These are phyloP conservation scores for Aspergillaceae sp. DNA, from an alignment of 2,329 filamentous ascomycete species.

Conservation along the genomic window DNA sequence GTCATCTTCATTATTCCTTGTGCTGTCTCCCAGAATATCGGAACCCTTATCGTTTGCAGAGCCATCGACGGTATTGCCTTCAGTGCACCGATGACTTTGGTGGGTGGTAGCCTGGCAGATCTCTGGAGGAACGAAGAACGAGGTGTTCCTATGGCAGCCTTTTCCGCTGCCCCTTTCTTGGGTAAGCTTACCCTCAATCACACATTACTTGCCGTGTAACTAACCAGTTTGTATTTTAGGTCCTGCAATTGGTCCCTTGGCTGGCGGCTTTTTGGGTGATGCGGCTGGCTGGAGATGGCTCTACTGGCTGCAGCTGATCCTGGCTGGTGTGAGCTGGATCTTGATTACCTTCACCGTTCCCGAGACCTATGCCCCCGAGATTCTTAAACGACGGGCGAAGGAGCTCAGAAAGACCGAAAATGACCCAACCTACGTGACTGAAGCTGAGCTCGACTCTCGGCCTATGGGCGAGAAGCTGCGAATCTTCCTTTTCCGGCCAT, in stretches of 20 bases:
- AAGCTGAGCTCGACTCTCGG: slow-evolving; percentile 67
- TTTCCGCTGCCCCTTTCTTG: slow-evolving; percentile 66
- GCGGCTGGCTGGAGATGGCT: slow-evolving; percentile 70
- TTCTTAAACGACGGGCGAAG: slow-evolving; percentile 61
- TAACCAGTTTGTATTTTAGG: slow-evolving; percentile 43
- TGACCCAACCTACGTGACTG: slow-evolving; percentile 61
- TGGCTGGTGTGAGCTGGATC: slow-evolving; percentile 60
- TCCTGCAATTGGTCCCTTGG: slow-evolving; percentile 66
- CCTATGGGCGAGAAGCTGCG: slow-evolving; percentile 59
- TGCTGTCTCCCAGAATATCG: slow-evolving; percentile 66
- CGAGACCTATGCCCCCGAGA: slow-evolving; percentile 76
- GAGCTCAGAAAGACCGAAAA: slow-evolving; percentile 64
- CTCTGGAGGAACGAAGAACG: slow-evolving; percentile 78
- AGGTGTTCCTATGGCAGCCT: slow-evolving; percentile 79
- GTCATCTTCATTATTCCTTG: slow-evolving; percentile 75
- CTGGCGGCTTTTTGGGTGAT: slow-evolving; percentile 68
- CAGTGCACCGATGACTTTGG: slow-evolving; percentile 77
- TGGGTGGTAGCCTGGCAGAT: slow-evolving; percentile 74
- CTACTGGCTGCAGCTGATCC: slow-evolving; percentile 78
- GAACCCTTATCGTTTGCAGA: slow-evolving; percentile 65
- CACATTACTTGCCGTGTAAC: no score
- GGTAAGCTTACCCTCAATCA: no score
- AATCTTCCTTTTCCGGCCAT: slow-evolving; percentile 71
- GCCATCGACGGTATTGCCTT: slow-evolving; percentile 76
- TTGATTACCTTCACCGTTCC: slow-evolving; percentile 82